Conservation (phyloP, 441 rosid species). For the Euphorbia celastroides region DNA sequence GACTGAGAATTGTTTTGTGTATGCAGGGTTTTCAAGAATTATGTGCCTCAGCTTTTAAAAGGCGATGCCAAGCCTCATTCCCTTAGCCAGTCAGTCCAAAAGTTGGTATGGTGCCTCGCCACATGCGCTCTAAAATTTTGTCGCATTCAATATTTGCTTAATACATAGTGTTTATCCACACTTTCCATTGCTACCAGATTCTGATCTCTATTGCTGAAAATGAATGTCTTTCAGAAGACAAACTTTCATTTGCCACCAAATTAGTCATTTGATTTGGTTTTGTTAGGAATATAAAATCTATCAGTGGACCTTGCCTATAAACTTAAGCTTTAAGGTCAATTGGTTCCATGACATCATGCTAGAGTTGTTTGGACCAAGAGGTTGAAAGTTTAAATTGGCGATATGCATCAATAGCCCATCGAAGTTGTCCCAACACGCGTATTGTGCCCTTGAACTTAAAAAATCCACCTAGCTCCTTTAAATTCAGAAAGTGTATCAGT, state of each 20-base stretch:
- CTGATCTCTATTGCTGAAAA: background rate
- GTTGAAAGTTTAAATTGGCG: too few species aligned
- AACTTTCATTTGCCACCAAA: background rate
- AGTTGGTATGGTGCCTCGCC: conserved; percentile 49
- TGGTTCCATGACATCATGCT: too few species aligned
- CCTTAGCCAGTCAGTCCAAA: conserved; percentile 48
- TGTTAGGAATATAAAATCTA: background rate
- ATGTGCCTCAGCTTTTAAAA: conserved; percentile 52
- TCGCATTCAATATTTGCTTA: background rate
- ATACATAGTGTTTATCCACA: background rate
- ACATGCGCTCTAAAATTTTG: background rate
- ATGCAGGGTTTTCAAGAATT: conserved; percentile 81
- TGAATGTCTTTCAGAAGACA: conserved; percentile 2
- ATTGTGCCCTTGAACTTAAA: too few species aligned
- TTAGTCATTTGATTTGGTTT: background rate
- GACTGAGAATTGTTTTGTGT: conserved; percentile 5
- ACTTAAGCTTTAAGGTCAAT: too few species aligned
- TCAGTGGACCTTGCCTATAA: too few species aligned
- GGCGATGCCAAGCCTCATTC: conserved; percentile 43
- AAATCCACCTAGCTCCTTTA: too few species aligned
- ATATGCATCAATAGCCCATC: too few species aligned
- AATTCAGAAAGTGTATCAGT: too few species aligned
- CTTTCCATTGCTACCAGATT: background rate
- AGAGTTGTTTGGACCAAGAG: too few species aligned
- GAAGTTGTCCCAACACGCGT: too few species aligned